These are phyloP conservation scores for Mucor circinelloides DNA, from an alignment of 371 early-diverging fungal species.

Conservation along the genomic window DNA sequence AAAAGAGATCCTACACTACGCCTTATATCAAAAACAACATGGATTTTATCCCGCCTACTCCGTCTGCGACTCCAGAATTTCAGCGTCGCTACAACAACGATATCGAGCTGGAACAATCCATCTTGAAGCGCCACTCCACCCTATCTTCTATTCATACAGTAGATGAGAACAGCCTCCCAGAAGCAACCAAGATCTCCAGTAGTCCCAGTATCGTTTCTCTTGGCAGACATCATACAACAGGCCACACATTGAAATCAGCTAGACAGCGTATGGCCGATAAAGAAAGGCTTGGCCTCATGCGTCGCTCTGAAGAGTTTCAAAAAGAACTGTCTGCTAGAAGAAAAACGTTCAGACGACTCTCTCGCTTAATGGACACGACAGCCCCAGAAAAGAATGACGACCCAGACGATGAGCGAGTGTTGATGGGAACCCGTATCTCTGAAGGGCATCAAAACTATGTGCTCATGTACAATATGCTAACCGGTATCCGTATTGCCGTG, in stretches of 20 bases:
- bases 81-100: not conserved
- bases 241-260: constrained; percentile 34
- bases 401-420: constrained; percentile 50
- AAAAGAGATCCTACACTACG: constrained; percentile 20
- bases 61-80: not conserved
- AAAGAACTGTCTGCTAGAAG: constrained; percentile 40
- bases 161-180: not conserved
- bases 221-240: constrained; percentile 46
- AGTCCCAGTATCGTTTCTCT: constrained; percentile 5
- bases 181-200: not conserved
- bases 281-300: constrained; percentile 21
- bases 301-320: constrained; percentile 47
- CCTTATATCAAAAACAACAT: constrained; percentile 7
- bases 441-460: constrained; percentile 76
- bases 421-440: constrained; percentile 69
- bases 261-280: constrained; percentile 33
- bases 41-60: constrained; percentile 2
- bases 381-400: constrained; percentile 19
- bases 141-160: constrained; percentile 5
- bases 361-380: constrained; percentile 27
- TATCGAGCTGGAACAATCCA: not conserved
- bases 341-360: constrained; percentile 45
- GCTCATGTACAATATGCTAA: constrained; percentile 98
- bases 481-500: constrained; percentile 87
- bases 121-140: constrained; percentile 24